Evolutionary conservation across 2,329 filamentous ascomycete genomes (phyloP).

Genomic region (Lecanicillium sp.): DNA sequence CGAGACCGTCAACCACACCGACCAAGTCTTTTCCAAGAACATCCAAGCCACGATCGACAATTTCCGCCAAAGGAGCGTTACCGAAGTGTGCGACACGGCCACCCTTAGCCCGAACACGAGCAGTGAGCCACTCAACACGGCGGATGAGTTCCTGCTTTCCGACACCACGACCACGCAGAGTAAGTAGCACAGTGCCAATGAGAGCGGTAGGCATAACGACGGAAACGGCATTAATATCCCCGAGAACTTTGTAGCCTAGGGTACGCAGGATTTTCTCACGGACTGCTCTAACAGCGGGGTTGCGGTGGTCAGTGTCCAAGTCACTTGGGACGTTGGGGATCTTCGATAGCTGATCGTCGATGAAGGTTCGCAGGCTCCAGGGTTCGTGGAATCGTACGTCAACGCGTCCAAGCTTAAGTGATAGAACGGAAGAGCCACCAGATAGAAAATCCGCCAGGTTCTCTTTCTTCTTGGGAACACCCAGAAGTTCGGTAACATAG

Average conservation of each 20-base stretch:
- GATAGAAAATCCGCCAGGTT: conserved; percentile 87
- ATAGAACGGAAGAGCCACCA: conserved; percentile 76
- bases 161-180: conserved; percentile 83
- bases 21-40: conserved; percentile 88
- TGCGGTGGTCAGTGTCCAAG: conserved; percentile 39
- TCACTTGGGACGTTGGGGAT: conserved; percentile 38
- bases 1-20: conserved; percentile 68
- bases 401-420: conserved; percentile 80
- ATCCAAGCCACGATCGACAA: conserved; percentile 84
- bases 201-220: conserved; percentile 98
- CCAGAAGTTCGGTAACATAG: conserved; percentile 89
- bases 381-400: conserved; percentile 96
- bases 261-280: conserved; percentile 73
- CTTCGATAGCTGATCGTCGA: conserved; percentile 65
- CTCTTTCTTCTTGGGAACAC: conserved; percentile 92
- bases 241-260: conserved; percentile 84
- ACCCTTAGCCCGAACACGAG: conserved; percentile 75
- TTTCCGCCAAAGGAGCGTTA: conserved; percentile 67
- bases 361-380: conserved; percentile 81
- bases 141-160: conserved; percentile 80
- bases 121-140: conserved; percentile 83
- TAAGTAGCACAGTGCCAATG: conserved; percentile 88
- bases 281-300: conserved; percentile 45
- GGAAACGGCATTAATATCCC: conserved; percentile 91
- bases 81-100: conserved; percentile 93